Evolutionary conservation across 2,329 filamentous ascomycete genomes (phyloP).

Genomic region (Teratosphaeria destructans): DNA sequence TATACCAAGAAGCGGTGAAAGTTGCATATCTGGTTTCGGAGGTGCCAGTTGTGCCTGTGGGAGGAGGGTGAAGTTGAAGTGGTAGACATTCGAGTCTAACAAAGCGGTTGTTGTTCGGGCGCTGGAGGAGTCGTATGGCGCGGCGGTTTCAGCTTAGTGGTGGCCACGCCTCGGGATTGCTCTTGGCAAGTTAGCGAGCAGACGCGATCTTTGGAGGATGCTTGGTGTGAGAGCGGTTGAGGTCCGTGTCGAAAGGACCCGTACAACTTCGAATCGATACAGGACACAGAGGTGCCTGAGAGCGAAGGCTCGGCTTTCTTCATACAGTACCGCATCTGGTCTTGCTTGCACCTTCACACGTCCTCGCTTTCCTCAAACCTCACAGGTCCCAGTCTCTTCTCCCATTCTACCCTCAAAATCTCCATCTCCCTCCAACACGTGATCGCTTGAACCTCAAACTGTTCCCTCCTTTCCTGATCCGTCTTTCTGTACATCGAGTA

Average conservation of each 20-base stretch:
- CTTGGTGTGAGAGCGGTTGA: too few species aligned
- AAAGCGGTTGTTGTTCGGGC: not conserved
- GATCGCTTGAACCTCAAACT: slow-evolving; percentile 56
- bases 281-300: not conserved
- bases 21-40: not conserved
- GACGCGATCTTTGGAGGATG: too few species aligned
- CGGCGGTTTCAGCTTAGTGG: not conserved
- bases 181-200: not conserved
- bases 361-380: slow-evolving; percentile 11
- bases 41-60: not conserved
- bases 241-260: too few species aligned
- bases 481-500: slow-evolving; percentile 43
- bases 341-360: not conserved
- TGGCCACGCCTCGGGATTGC: not conserved
- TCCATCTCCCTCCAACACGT: slow-evolving; percentile 32
- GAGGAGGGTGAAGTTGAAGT: not conserved
- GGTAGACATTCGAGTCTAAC: not conserved
- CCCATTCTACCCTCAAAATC: slow-evolving; percentile 26
- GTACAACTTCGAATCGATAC: not conserved
- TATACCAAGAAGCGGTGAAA: not conserved
- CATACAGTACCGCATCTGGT: not conserved
- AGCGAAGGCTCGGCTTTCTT: not conserved
- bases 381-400: slow-evolving; percentile 31
- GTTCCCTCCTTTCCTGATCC: slow-evolving; percentile 59
- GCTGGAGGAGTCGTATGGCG: not conserved